These are phyloP conservation scores for Clitoria ternatea DNA, from an alignment of 306 rosid species.

Conservation along the genomic window DNA sequence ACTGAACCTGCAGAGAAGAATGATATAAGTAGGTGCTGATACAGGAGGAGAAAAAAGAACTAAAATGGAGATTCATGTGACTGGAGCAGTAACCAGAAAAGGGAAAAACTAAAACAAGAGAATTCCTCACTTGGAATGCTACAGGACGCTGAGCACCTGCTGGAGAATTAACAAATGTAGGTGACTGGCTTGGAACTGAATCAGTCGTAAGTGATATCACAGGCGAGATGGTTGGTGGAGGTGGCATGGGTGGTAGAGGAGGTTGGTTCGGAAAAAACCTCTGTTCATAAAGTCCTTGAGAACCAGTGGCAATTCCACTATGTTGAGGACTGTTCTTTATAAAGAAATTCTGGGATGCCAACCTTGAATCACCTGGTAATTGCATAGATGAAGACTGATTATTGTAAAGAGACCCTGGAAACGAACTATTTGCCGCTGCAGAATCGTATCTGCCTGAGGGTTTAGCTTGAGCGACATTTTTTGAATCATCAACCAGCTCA, in stretches of 20 bases:
- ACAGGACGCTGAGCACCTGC: slow-evolving; percentile 58
- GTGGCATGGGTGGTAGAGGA: slow-evolving; percentile 95
- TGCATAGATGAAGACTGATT: slow-evolving; percentile 53
- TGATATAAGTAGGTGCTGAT: neutral
- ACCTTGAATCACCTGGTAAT: slow-evolving; percentile 55
- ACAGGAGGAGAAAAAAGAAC: slow-evolving; percentile 16
- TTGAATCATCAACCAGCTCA: slow-evolving; percentile 74
- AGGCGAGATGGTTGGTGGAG: slow-evolving; percentile 64
- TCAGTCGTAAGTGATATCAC: slow-evolving; percentile 62
- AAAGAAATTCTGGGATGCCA: slow-evolving; percentile 51
- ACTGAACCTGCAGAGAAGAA: slow-evolving; percentile 57
- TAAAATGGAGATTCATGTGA: slow-evolving; percentile 2
- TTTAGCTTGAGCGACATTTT: slow-evolving; percentile 49
- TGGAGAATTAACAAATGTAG: slow-evolving; percentile 54
- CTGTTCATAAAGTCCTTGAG: slow-evolving; percentile 79
- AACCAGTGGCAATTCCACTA: slow-evolving; percentile 60
- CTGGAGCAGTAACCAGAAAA: slow-evolving; percentile 14
- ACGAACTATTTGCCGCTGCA: slow-evolving; percentile 44
- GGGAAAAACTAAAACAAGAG: slow-evolving; percentile 7
- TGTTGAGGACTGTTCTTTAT: slow-evolving; percentile 65
- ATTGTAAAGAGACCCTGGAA: slow-evolving; percentile 50
- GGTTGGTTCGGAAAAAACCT: slow-evolving; percentile 81
- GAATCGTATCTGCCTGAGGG: slow-evolving; percentile 63
- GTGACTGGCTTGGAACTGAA: slow-evolving; percentile 53
- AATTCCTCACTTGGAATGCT: slow-evolving; percentile 58